phyloP scores from a whole-genome alignment of 148 eudicot genomes.

The Linanthus parryae region DNA sequence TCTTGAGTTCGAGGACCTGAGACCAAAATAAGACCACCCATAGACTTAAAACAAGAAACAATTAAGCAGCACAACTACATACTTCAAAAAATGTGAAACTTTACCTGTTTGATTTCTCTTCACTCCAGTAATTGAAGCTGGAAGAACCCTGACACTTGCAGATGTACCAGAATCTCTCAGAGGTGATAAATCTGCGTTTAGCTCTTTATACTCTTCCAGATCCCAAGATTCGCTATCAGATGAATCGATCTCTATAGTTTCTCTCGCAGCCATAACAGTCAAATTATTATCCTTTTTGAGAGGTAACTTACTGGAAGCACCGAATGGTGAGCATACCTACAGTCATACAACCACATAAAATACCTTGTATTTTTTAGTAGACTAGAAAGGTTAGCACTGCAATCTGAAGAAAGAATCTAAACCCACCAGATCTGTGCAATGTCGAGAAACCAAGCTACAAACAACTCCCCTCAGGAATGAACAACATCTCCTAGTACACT shows the following conservation, averaged over 20 bases:
- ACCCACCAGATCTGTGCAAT: conserved; percentile 18
- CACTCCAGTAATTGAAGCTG: conserved; percentile 24
- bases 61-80: not conserved
- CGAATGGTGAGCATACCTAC: conserved; percentile 28
- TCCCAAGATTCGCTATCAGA: conserved; percentile 51
- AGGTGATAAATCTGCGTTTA: conserved; percentile 26
- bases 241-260: conserved; percentile 54
- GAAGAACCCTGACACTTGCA: conserved; percentile 24
- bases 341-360: conserved; percentile 14
- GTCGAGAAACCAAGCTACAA: conserved; percentile 18
- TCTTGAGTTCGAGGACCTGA: conserved; percentile 33
- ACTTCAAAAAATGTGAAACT: conserved; percentile 5
- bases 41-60: not conserved
- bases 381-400: no score
- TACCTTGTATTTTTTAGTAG: no score
- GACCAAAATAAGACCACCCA: conserved; percentile 11
- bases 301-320: conserved; percentile 16
- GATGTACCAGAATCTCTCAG: conserved; percentile 26
- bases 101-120: conserved; percentile 27
- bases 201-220: conserved; percentile 43
- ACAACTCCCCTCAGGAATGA: conserved; percentile 30
- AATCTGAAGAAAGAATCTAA: not conserved
- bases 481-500: conserved; percentile 25
- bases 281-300: conserved; percentile 15
- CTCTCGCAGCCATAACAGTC: conserved; percentile 25